phyloP scores from a whole-genome alignment of 1,139 yeast genomes.

The Martiniozyma asiatica region DNA sequence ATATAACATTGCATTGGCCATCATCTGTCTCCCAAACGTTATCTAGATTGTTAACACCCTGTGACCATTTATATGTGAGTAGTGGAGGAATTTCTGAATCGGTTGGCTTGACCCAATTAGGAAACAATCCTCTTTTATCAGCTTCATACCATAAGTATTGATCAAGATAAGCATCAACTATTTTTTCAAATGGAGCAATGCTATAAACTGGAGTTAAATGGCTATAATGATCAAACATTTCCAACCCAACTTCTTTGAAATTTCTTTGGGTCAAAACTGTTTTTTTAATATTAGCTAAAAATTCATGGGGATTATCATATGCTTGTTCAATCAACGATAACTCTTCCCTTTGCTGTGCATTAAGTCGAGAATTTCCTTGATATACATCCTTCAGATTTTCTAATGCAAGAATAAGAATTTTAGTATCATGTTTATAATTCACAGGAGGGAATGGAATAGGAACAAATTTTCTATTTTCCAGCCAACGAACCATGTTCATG shows the following conservation, averaged over 20 bases:
- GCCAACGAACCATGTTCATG: slow-evolving; percentile 84
- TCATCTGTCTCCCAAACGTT: slow-evolving; percentile 67
- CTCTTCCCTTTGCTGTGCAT: slow-evolving; percentile 84
- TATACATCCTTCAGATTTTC: slow-evolving; percentile 80
- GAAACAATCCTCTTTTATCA: slow-evolving; percentile 76
- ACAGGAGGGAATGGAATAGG: slow-evolving; percentile 93
- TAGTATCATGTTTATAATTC: slow-evolving; percentile 87
- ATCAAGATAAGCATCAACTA: slow-evolving; percentile 91
- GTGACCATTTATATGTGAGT: slow-evolving; percentile 88
- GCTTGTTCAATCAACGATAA: slow-evolving; percentile 91
- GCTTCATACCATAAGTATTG: slow-evolving; percentile 96
- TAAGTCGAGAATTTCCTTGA: slow-evolving; percentile 72
- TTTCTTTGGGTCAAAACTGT: slow-evolving; percentile 79
- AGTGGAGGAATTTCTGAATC: slow-evolving; percentile 91
- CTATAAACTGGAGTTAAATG: slow-evolving; percentile 77
- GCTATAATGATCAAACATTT: slow-evolving; percentile 87
- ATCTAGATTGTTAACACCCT: slow-evolving; percentile 73
- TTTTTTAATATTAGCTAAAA: slow-evolving; percentile 73
- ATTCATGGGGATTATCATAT: slow-evolving; percentile 92
- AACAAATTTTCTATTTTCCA: slow-evolving; percentile 72
- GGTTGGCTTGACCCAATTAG: slow-evolving; percentile 93
- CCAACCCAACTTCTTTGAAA: slow-evolving; percentile 78
- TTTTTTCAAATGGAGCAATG: slow-evolving; percentile 85
- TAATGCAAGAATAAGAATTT: slow-evolving; percentile 74
- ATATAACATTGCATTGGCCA: slow-evolving; percentile 76